Percentiles rank a stretch among this genome's conserved stretches.
These are phyloP conservation scores for Epichloe amarillans DNA, from an alignment of 2,329 filamentous ascomycete genomes.

Conservation along the genomic window DNA sequence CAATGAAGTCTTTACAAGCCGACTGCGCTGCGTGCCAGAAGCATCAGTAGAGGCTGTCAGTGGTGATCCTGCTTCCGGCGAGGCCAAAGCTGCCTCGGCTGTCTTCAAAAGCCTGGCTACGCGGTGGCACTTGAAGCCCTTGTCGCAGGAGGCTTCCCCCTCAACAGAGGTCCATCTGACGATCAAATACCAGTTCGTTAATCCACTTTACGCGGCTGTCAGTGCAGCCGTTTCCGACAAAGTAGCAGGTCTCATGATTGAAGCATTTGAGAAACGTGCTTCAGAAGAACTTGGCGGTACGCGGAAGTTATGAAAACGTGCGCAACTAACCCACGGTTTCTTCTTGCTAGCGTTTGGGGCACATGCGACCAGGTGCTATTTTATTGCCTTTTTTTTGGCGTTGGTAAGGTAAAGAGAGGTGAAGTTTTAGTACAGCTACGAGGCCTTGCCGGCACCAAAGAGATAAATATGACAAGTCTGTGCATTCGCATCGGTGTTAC, in stretches of 20 bases:
- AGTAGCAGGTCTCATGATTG: slow-evolving; percentile 78
- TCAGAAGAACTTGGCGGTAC: slow-evolving; percentile 24
- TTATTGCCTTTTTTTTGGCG: too few species aligned
- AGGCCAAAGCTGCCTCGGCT: slow-evolving; percentile 25
- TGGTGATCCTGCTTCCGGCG: slow-evolving; percentile 37
- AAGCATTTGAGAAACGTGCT: slow-evolving; percentile 80
- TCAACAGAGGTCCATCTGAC: slow-evolving; percentile 60
- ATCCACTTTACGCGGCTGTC: slow-evolving; percentile 74
- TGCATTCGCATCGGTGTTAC: background rate
- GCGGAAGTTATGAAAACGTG: background rate
- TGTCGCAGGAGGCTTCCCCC: slow-evolving; percentile 14
- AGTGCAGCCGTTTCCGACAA: slow-evolving; percentile 72
- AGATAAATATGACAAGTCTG: background rate
- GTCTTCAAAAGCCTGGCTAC: slow-evolving; percentile 59
- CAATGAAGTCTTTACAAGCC: slow-evolving; percentile 70
- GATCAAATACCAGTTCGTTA: slow-evolving; percentile 75
- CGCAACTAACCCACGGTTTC: too few species aligned
- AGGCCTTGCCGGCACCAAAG: too few species aligned
- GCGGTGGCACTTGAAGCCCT: slow-evolving; percentile 49
- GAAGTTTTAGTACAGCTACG: too few species aligned
- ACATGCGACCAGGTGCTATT: too few species aligned
- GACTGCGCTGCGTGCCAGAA: slow-evolving; percentile 63
- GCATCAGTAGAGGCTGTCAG: slow-evolving; percentile 65
- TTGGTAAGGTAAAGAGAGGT: too few species aligned
- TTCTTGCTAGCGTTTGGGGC: too few species aligned